A percentile compares a stretch with the other conserved stretches of the same genome.
Conservation (phyloP, 1,284 basidiomycete species). For the Ganoderma meredithae region DNA sequence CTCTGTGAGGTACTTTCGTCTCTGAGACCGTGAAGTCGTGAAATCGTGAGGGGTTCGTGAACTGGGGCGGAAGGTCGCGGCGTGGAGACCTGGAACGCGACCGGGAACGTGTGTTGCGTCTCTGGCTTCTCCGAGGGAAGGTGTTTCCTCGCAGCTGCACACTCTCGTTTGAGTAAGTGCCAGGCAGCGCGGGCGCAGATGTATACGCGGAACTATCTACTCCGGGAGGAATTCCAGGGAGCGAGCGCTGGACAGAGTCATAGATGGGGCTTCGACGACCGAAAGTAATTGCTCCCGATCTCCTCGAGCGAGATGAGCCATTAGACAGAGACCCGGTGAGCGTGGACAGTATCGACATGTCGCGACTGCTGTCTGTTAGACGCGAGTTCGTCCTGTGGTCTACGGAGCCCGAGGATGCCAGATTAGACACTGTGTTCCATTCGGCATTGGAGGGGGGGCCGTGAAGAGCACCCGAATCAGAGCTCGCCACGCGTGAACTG, state of each 20-base stretch:
- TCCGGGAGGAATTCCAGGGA: neutral
- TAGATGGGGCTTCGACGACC: conserved; percentile 16
- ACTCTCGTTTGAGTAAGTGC: conserved; percentile 19
- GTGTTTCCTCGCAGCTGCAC: conserved; percentile 15
- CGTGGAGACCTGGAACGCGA: conserved; percentile 8
- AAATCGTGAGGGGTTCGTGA: neutral
- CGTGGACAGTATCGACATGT: conserved; percentile 16
- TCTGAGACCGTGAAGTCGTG: neutral
- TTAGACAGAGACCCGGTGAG: conserved; percentile 35
- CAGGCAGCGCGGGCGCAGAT: conserved; percentile 21
- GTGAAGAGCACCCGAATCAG: conserved; percentile 32
- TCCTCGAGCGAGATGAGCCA: conserved; percentile 38
- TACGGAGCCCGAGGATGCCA: conserved; percentile 25
- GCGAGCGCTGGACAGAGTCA: neutral
- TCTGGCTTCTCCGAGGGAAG: conserved; percentile 16
- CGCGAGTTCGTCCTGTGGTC: conserved; percentile 25
- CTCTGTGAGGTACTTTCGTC: neutral
- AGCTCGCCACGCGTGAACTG: conserved; percentile 32
- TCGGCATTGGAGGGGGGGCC: conserved; percentile 28
- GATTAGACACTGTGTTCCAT: conserved; percentile 17
- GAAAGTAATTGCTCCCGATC: conserved; percentile 32
- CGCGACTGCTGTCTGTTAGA: conserved; percentile 17
- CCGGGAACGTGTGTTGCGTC: conserved; percentile 9
- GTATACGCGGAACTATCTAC: conserved; percentile 5
- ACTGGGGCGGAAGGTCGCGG: conserved; percentile 4